Evolutionary conservation across 495 filamentous ascomycete species (phyloP).

Genomic region (Penicillium robsamsonii): DNA sequence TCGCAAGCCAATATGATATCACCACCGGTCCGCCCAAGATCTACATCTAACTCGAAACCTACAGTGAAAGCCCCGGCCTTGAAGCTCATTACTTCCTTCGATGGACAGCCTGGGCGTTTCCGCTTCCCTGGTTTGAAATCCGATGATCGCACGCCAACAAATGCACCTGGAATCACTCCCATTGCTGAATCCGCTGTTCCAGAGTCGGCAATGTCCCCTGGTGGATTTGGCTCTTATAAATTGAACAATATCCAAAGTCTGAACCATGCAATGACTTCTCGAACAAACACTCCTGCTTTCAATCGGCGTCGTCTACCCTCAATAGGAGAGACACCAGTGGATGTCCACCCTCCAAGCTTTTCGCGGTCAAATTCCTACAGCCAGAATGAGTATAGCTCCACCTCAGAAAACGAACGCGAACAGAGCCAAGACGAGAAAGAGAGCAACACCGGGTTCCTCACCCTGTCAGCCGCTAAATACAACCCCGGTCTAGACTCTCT

Average conservation of each 20-base stretch:
- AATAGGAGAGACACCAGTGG: conserved; percentile 73
- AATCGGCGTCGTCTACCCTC: conserved; percentile 71
- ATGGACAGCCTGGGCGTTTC: conserved; percentile 55
- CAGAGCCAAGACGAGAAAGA: conserved; percentile 34
- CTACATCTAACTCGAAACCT: conserved; percentile 28
- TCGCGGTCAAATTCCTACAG: conserved; percentile 38
- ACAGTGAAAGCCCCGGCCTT: conserved; percentile 78
- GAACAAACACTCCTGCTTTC: conserved; percentile 72
- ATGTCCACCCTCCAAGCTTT: conserved; percentile 51
- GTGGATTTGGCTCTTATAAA: conserved; percentile 65
- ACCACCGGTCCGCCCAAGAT: conserved; percentile 28
- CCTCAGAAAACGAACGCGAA: conserved; percentile 42
- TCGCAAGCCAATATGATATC: conserved; percentile 30
- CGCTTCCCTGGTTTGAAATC: conserved; percentile 65
- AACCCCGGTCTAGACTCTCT: conserved; percentile 40
- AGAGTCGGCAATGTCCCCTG: conserved; percentile 80
- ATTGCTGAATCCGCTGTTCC: conserved; percentile 88
- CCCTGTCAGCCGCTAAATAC: conserved; percentile 52
- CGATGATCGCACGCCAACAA: conserved; percentile 74
- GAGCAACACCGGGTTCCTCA: conserved; percentile 30
- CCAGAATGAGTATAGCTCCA: conserved; percentile 48
- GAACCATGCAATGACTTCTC: conserved; percentile 68
- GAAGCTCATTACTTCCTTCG: conserved; percentile 90
- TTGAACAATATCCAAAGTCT: conserved; percentile 55
- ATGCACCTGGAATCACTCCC: conserved; percentile 75